A percentile compares a stretch with the other conserved stretches of the same genome.
Evolutionary conservation across 306 rosid species (phyloP).

Genomic region (Vachellia pachyceras): DNA sequence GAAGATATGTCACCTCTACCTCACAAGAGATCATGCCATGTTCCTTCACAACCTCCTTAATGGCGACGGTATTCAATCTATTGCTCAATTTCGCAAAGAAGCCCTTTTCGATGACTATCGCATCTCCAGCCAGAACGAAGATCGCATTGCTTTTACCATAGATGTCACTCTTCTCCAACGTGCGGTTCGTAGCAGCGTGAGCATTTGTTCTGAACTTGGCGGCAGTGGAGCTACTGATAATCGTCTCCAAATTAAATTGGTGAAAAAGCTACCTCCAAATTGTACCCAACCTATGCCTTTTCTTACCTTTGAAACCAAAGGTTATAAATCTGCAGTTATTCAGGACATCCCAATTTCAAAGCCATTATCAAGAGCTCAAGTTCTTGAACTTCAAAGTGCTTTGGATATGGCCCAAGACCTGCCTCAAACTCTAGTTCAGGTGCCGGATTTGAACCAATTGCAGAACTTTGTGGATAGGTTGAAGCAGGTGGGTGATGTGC

Average conservation of each 20-base stretch:
- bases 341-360: slow-evolving; percentile 92
- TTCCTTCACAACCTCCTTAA: slow-evolving; percentile 95
- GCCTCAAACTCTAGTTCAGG: slow-evolving; percentile 92
- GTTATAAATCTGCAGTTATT: slow-evolving; percentile 82
- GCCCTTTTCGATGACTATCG: slow-evolving; percentile 82
- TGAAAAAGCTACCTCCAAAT: slow-evolving; percentile 73
- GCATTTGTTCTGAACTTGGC: slow-evolving; percentile 71
- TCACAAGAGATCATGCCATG: slow-evolving; percentile 73
- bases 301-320: slow-evolving; percentile 81
- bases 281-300: slow-evolving; percentile 76
- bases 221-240: slow-evolving; percentile 52
- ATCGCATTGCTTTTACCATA: slow-evolving; percentile 81
- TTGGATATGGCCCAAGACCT: slow-evolving; percentile 85
- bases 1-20: slow-evolving; percentile 70
- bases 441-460: slow-evolving; percentile 84
- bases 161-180: slow-evolving; percentile 87
- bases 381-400: slow-evolving; percentile 80
- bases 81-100: slow-evolving; percentile 81
- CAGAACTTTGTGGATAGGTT: slow-evolving; percentile 89
- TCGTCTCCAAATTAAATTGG: slow-evolving; percentile 83
- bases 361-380: slow-evolving; percentile 71
- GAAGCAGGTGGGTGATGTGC: slow-evolving; percentile 84
- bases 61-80: slow-evolving; percentile 81
- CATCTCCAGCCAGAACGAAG: slow-evolving; percentile 84
- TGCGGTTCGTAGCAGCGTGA: slow-evolving; percentile 86